A percentile compares a stretch with the other conserved stretches of the same genome.
phyloP scores from a whole-genome alignment of 2,329 filamentous ascomycete genomes.

The Stagonosporopsis chrysanthemi region DNA sequence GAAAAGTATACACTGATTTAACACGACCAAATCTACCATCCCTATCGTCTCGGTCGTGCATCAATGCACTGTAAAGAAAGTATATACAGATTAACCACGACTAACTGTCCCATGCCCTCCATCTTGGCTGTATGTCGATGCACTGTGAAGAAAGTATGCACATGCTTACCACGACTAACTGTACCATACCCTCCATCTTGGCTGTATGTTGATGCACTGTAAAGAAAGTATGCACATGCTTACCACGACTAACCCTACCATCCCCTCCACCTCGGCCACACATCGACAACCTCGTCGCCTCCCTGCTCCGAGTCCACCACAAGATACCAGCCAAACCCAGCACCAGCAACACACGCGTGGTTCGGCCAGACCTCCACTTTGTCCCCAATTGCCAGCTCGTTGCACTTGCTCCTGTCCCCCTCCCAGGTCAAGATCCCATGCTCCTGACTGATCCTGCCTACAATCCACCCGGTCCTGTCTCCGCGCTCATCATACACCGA shows the following conservation, averaged over 20 bases:
- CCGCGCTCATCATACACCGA: constrained; percentile 38
- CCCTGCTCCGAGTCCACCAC: constrained; percentile 69
- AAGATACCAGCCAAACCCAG: constrained; percentile 75
- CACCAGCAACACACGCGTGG: constrained; percentile 79
- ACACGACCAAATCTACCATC: no score
- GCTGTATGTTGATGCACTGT: no score
- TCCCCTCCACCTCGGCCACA: constrained; percentile 75
- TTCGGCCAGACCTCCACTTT: constrained; percentile 78
- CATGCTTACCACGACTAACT: no score
- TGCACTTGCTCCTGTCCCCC: constrained; percentile 42
- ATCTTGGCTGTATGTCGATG: no score
- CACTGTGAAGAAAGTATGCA: no score
- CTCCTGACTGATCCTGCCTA: constrained; percentile 77
- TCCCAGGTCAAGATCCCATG: constrained; percentile 75
- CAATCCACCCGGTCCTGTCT: constrained; percentile 65
- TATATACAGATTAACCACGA: no score
- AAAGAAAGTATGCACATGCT: no score
- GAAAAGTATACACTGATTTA: no score
- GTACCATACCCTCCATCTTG: no score
- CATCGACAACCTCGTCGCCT: constrained; percentile 69
- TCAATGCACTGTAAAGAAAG: no score
- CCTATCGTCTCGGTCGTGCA: no score
- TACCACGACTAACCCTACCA: constrained; percentile 58
- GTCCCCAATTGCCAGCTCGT: constrained; percentile 66
- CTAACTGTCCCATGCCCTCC: no score